Conservation (phyloP, 2,329 filamentous ascomycete genomes). For the Escovopsis weberi region DNA sequence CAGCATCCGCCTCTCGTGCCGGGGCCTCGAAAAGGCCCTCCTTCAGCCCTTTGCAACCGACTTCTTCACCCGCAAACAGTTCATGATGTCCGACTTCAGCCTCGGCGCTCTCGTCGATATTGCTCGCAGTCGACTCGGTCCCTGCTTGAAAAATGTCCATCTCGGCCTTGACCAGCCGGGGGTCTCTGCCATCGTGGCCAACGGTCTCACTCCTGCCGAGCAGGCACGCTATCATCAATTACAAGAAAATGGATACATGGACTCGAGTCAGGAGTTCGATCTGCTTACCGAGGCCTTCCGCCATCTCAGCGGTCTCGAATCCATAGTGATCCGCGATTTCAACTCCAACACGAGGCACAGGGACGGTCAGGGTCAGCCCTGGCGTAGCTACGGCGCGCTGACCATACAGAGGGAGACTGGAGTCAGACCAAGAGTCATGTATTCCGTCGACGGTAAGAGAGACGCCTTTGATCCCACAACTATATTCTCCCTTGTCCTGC, state of each 20-base stretch:
- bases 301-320: slow-evolving; percentile 38
- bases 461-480: no score
- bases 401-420: slow-evolving; percentile 24
- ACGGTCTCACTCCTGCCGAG: not conserved
- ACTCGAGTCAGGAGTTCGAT: slow-evolving; percentile 14
- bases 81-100: slow-evolving; percentile 45
- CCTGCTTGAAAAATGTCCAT: slow-evolving; percentile 23
- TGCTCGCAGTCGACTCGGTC: slow-evolving; percentile 28
- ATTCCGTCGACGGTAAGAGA: no score
- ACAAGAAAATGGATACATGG: slow-evolving; percentile 1
- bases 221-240: not conserved
- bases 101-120: slow-evolving; percentile 39
- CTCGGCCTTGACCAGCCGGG: slow-evolving; percentile 13
- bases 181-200: not conserved
- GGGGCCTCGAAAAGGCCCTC: slow-evolving; percentile 35
- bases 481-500: slow-evolving; percentile 26
- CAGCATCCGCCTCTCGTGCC: slow-evolving; percentile 39
- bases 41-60: slow-evolving; percentile 42
- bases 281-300: slow-evolving; percentile 43
- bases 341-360: slow-evolving; percentile 32
- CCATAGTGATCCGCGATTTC: slow-evolving; percentile 46
- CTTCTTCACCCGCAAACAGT: slow-evolving; percentile 53
- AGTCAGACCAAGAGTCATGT: slow-evolving; percentile 2
- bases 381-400: slow-evolving; percentile 40
- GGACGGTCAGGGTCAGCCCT: slow-evolving; percentile 27